phyloP scores from a whole-genome alignment of 176 grass and related monocot genomes.

The Phragmites australis region DNA sequence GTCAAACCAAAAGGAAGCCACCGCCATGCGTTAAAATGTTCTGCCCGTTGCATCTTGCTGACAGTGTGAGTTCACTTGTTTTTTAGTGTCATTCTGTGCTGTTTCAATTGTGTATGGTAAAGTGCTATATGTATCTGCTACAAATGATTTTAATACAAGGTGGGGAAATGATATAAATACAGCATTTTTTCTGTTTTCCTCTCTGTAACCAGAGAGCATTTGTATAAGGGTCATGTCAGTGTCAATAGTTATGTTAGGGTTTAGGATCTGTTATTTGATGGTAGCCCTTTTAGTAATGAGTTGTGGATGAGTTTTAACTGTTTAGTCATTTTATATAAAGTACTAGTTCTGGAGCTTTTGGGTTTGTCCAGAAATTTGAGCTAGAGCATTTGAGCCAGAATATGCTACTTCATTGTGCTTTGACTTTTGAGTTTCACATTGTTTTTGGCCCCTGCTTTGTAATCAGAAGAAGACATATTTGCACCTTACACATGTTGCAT shows the following conservation, averaged over 20 bases:
- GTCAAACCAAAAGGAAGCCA: constrained; percentile 59
- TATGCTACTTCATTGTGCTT: background rate
- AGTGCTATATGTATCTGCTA: background rate
- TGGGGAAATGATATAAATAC: background rate
- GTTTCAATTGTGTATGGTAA: constrained; percentile 26
- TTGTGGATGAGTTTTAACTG: constrained; percentile 1
- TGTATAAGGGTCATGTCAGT: background rate
- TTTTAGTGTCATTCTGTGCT: constrained; percentile 28
- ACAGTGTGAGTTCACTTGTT: constrained; percentile 58
- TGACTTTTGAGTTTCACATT: background rate
- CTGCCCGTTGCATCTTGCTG: constrained; percentile 88
- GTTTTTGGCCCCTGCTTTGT: constrained; percentile 20
- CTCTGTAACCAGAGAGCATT: background rate
- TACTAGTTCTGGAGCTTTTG: constrained; percentile 2
- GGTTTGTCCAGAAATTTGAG: background rate
- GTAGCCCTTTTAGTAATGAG: background rate
- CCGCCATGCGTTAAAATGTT: constrained; percentile 86
- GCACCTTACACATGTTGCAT: constrained; percentile 93
- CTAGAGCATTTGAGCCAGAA: constrained; percentile 4
- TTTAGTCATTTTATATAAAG: constrained; percentile 2
- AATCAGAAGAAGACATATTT: constrained; percentile 78
- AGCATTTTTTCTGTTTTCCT: background rate
- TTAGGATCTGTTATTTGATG: background rate
- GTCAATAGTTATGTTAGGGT: background rate
- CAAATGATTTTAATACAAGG: background rate